Percentiles rank a stretch among this genome's conserved stretches.
Evolutionary conservation across 805 yeast species (phyloP).

Genomic region (Ogataea methylovora): DNA sequence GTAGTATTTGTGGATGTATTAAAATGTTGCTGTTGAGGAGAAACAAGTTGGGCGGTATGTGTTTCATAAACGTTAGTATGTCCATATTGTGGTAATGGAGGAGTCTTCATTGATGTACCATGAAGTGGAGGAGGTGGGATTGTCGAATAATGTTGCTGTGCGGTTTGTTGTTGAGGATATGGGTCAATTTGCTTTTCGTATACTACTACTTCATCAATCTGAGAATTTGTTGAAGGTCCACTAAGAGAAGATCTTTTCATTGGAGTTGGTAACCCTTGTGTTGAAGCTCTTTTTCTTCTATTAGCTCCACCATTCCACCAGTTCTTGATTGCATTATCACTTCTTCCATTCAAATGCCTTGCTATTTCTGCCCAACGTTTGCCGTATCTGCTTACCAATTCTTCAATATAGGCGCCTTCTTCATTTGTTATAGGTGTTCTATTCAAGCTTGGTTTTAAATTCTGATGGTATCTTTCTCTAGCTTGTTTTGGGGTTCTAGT

Average conservation of each 20-base stretch:
- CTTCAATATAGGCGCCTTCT: constrained; percentile 77
- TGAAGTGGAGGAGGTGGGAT: background rate
- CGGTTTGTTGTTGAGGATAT: constrained; percentile 3
- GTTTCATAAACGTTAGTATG: no score
- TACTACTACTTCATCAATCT: no score
- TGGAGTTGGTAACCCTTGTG: constrained; percentile 12
- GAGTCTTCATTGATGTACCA: no score
- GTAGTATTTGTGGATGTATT: no score
- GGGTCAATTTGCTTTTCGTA: no score
- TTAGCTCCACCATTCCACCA: constrained; percentile 98
- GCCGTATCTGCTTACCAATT: constrained; percentile 70
- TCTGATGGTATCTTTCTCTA: constrained; percentile 86
- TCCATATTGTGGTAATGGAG: no score
- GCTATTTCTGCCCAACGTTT: constrained; percentile 94
- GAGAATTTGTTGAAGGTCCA: constrained; percentile 6
- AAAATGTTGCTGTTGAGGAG: no score
- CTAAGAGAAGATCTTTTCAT: background rate
- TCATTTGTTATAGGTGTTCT: constrained; percentile 77
- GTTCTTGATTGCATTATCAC: constrained; percentile 88
- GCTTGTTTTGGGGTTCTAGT: constrained; percentile 88
- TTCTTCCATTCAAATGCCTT: constrained; percentile 75
- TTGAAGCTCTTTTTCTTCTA: constrained; percentile 55
- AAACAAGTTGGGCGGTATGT: no score
- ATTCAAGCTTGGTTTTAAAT: constrained; percentile 77
- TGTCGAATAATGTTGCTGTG: background rate